These are phyloP conservation scores for Penicillium sclerotigenum DNA, from an alignment of 2,329 filamentous ascomycete species.

Conservation along the genomic window DNA sequence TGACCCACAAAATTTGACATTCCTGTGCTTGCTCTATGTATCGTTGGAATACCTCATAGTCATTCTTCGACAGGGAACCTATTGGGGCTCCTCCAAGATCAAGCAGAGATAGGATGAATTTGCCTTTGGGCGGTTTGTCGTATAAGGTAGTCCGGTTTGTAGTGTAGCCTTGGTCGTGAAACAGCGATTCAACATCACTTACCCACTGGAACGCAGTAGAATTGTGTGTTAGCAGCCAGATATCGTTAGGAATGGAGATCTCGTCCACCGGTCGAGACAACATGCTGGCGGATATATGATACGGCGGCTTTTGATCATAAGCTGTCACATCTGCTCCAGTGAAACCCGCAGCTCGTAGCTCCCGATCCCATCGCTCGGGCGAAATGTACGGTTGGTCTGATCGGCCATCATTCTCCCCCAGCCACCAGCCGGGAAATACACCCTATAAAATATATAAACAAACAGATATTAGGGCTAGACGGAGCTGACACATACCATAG, in stretches of 20 bases:
- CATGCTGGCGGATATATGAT: neutral
- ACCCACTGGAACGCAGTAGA: neutral
- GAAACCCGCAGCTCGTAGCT: slow-evolving; percentile 1
- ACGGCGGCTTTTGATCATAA: slow-evolving; percentile 1
- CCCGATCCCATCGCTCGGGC: neutral
- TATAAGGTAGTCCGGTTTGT: neutral
- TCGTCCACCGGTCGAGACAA: neutral
- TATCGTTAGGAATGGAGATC: neutral
- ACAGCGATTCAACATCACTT: neutral
- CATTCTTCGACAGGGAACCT: neutral
- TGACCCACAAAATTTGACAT: slow-evolving; percentile 12
- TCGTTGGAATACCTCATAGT: neutral
- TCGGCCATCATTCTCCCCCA: slow-evolving; percentile 2
- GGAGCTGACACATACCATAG: neutral
- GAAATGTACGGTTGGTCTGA: neutral
- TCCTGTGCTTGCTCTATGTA: neutral
- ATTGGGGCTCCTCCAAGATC: neutral
- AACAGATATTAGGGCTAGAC: rapidly evolving
- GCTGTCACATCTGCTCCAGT: neutral
- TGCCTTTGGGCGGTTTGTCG: neutral
- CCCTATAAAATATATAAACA: neutral
- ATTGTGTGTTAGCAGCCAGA: neutral
- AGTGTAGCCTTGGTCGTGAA: neutral
- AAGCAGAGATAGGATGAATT: neutral
- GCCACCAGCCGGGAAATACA: slow-evolving; percentile 8